Evolutionary conservation across 805 yeast genomes (phyloP).

Genomic region (Teunomyces kruisii): DNA sequence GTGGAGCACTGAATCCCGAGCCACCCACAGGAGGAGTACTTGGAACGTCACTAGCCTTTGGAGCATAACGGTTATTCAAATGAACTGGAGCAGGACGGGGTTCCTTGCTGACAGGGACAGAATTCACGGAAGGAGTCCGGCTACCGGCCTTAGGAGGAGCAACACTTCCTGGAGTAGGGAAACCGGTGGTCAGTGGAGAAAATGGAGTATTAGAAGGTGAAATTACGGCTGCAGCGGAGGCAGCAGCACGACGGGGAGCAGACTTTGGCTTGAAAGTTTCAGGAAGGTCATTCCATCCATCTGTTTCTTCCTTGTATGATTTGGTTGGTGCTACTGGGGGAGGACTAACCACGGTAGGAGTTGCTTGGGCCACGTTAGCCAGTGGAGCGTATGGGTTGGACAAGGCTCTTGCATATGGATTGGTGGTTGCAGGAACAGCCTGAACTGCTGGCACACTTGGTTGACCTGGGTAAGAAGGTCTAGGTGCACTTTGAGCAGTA

Average conservation of each 20-base stretch:
- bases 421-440: conserved; percentile 7
- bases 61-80: conserved; percentile 32
- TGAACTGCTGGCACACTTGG: conserved; percentile 2
- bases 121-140: conserved; percentile 23
- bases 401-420: conserved; percentile 34
- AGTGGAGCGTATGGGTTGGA: conserved; percentile 24
- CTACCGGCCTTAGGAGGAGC: conserved; percentile 29
- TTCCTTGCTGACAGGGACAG: conserved; percentile 9
- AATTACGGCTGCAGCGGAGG: conserved; percentile 11
- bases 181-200: background rate
- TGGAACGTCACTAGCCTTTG: conserved; percentile 2
- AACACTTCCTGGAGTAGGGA: background rate
- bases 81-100: conserved; percentile 24
- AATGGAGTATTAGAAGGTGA: conserved; percentile 14
- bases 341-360: conserved; percentile 18
- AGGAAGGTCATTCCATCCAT: conserved; percentile 76
- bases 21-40: conserved; percentile 3
- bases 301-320: conserved; percentile 46
- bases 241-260: conserved; percentile 42
- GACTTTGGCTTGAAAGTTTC: conserved; percentile 44
- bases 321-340: conserved; percentile 22
- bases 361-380: conserved; percentile 9
- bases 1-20: conserved; percentile 21
- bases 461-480: conserved; percentile 1
- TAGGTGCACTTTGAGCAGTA: conserved; percentile 1